These are phyloP conservation scores for Paratinospora sagittata DNA, from an alignment of 164 flowering plant genomes.

Conservation along the genomic window DNA sequence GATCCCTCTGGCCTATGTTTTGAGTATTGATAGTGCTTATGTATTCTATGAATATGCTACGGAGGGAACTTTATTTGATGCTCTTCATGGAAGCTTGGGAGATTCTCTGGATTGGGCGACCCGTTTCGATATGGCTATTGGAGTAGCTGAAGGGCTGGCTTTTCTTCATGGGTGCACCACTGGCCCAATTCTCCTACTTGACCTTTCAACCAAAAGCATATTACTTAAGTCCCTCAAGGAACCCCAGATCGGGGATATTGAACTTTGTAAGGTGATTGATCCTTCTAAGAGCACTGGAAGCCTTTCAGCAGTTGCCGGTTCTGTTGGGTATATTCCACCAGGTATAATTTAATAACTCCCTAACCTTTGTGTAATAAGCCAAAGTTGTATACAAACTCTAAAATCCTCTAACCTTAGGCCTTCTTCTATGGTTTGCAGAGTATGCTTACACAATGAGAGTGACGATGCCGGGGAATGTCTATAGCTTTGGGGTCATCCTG, in stretches of 20 bases:
- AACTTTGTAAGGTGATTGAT: conserved; percentile 68
- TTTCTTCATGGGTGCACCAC: conserved; percentile 57
- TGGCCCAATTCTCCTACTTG: conserved; percentile 57
- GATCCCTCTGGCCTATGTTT: conserved; percentile 64
- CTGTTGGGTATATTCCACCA: conserved; percentile 80
- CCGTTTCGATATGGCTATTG: conserved; percentile 64
- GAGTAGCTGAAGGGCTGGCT: conserved; percentile 71
- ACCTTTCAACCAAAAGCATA: conserved; percentile 55
- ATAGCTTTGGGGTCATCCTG: conserved; percentile 70
- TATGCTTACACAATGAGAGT: conserved; percentile 88
- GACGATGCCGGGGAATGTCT: conserved; percentile 67
- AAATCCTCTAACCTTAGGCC: not conserved
- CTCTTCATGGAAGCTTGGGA: conserved; percentile 41
- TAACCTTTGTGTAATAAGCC: not conserved
- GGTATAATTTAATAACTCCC: conserved; percentile 27
- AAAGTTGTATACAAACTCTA: not conserved
- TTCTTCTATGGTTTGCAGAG: conserved; percentile 35
- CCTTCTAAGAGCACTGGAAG: conserved; percentile 68
- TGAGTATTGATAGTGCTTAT: conserved; percentile 54
- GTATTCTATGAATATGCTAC: conserved; percentile 54
- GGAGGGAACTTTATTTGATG: conserved; percentile 54
- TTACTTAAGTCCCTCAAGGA: conserved; percentile 57
- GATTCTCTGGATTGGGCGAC: conserved; percentile 54
- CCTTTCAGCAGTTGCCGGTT: conserved; percentile 66
- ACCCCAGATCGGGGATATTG: conserved; percentile 68